These are phyloP conservation scores for Cokeromyces recurvatus DNA, from an alignment of 371 early-diverging fungal species.

Conservation along the genomic window DNA sequence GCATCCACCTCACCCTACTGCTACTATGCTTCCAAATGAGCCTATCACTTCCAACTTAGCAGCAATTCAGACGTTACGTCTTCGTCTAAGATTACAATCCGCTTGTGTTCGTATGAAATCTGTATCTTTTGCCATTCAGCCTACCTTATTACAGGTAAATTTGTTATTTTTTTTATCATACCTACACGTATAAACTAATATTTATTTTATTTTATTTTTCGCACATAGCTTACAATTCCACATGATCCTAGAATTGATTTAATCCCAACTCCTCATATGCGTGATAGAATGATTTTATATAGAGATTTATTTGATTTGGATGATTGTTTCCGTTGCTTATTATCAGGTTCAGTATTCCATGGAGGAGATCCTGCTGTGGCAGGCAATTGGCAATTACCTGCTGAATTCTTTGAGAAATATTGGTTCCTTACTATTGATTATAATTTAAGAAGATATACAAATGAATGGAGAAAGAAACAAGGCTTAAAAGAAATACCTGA, in stretches of 20 bases:
- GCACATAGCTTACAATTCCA: slow-evolving; percentile 42
- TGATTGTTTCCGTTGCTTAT: slow-evolving; percentile 41
- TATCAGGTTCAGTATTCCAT: slow-evolving; percentile 42
- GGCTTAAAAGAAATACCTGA: slow-evolving; percentile 10
- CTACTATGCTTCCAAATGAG: slow-evolving; percentile 3
- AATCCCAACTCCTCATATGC: slow-evolving; percentile 48
- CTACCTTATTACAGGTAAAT: slow-evolving; percentile 1
- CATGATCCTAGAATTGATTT: slow-evolving; percentile 56
- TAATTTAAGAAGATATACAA: slow-evolving; percentile 20
- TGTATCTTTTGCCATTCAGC: neutral
- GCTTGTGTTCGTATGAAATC: neutral
- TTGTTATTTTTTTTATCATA: slow-evolving; percentile 3
- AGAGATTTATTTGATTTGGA: slow-evolving; percentile 48
- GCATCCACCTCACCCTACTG: too few species aligned
- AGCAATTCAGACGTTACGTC: slow-evolving; percentile 39
- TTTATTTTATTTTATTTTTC: too few species aligned
- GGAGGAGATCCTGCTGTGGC: slow-evolving; percentile 48
- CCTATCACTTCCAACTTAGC: slow-evolving; percentile 28
- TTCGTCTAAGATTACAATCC: slow-evolving; percentile 36
- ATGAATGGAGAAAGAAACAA: slow-evolving; percentile 20
- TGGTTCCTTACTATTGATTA: slow-evolving; percentile 42
- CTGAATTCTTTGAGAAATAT: slow-evolving; percentile 48
- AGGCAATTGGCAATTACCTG: slow-evolving; percentile 48
- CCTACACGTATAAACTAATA: too few species aligned
- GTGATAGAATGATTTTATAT: slow-evolving; percentile 54